Percentiles rank a stretch among this genome's conserved stretches.
These are phyloP conservation scores for Gynochthodes officinalis DNA, from an alignment of 257 asterid species.

Conservation along the genomic window DNA sequence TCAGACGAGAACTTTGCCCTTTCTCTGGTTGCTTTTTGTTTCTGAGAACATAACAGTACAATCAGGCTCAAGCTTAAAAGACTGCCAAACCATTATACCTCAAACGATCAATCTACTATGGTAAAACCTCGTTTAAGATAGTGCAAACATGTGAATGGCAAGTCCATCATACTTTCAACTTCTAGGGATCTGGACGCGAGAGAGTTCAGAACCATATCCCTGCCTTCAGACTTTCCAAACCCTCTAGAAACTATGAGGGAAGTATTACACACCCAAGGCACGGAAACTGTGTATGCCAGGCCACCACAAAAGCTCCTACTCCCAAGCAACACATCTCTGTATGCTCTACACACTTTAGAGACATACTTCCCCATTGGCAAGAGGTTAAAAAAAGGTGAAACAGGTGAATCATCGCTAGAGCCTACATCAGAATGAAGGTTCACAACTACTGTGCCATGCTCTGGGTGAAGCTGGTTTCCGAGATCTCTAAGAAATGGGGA, in stretches of 20 bases:
- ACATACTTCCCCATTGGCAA: slow-evolving; percentile 54
- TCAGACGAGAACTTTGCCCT: too few species aligned
- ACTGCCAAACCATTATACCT: too few species aligned
- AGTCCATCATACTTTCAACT: slow-evolving; percentile 48
- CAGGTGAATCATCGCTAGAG: slow-evolving; percentile 19
- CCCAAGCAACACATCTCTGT: slow-evolving; percentile 47
- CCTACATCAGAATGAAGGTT: slow-evolving; percentile 72
- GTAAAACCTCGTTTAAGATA: slow-evolving; percentile 61
- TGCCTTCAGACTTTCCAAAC: slow-evolving; percentile 21
- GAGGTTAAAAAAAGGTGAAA: slow-evolving; percentile 13
- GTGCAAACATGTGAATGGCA: slow-evolving; percentile 73
- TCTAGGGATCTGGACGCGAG: slow-evolving; percentile 43
- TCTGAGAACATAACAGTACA: too few species aligned
- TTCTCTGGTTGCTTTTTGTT: too few species aligned
- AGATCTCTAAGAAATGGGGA: slow-evolving; percentile 61
- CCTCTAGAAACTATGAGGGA: slow-evolving; percentile 74
- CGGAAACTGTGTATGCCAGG: slow-evolving; percentile 58
- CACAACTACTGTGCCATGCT: slow-evolving; percentile 79
- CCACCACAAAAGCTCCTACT: slow-evolving; percentile 29
- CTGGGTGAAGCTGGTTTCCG: slow-evolving; percentile 56
- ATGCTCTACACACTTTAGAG: slow-evolving; percentile 44
- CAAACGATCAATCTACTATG: too few species aligned
- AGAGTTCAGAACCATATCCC: slow-evolving; percentile 36
- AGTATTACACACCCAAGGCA: slow-evolving; percentile 79
- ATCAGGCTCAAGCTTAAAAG: too few species aligned